A percentile compares a stretch with the other conserved stretches of the same genome.
Evolutionary conservation across 345 rosid genomes (phyloP).

Genomic region (Camelina hispida): DNA sequence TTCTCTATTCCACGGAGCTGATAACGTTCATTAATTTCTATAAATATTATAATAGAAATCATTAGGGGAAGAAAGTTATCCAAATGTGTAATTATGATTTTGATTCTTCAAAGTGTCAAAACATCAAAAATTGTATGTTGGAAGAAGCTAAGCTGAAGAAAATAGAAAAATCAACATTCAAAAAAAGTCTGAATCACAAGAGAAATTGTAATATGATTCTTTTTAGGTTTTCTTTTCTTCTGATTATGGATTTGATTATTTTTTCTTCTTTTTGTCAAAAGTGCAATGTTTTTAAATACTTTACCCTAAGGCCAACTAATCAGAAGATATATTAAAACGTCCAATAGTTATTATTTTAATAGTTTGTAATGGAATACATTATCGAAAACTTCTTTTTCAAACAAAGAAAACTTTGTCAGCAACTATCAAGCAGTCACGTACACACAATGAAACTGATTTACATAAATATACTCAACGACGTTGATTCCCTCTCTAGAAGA

Average conservation of each 20-base stretch:
- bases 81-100: not conserved
- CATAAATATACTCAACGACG: not conserved
- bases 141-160: not conserved
- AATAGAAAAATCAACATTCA: slow-evolving; percentile 15
- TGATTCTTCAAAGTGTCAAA: slow-evolving; percentile 1
- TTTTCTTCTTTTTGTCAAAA: slow-evolving; percentile 2
- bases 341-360: not conserved
- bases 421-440: not conserved
- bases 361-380: not conserved
- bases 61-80: not conserved
- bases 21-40: slow-evolving; percentile 12
- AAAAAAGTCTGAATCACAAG: slow-evolving; percentile 22
- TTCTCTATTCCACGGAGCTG: not conserved
- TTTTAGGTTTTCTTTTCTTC: not conserved
- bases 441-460: not conserved
- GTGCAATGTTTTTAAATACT: not conserved
- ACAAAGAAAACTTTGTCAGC: not conserved
- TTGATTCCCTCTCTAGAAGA: not conserved
- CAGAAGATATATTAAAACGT: not conserved
- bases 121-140: not conserved
- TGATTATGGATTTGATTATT: not conserved
- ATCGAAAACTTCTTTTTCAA: not conserved
- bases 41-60: not conserved
- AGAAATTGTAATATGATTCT: slow-evolving; percentile 11
- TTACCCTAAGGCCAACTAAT: not conserved